Evolutionary conservation across 2,329 filamentous ascomycete genomes (phyloP), one percentile per base, ranked within the genome.

Genomic region (Ascochyta pisi): DNA sequence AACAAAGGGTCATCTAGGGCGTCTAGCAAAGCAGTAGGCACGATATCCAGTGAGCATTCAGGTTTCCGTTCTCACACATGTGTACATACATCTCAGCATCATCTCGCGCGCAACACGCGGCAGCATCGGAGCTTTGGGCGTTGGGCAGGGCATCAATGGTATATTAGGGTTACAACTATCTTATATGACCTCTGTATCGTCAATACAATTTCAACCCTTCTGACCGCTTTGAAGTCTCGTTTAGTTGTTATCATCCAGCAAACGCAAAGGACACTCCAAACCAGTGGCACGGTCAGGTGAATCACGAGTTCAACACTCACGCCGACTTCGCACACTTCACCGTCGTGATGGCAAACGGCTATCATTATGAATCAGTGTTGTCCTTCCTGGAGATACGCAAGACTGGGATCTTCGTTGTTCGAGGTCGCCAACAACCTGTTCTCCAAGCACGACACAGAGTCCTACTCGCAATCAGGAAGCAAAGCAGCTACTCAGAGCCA

Each of bases 21-120:
- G 64, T 67, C 66, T 22, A 50, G 52, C 40, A 55, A 57, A 57
- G 54, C 40, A 54, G 39, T 57, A 45, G 53, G 53, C 42, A 59
- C 50, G 48, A 64, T 56, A 59, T 64, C 60, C 39, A 61, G 58
- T 62, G 59, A 62, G 57, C 58, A 62, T 53, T 55, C 59, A 57
- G 26, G 37, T 58, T 63, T 56, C 27, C 50, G 34, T 63, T 65
- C 55, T 51, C 54, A 56, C 54, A 55, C 34, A 47, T 61, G 54
- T 66, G 60, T 67, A 68, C 57, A 66, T 68, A 67, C 54, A 65
- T 58, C 58, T 39, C 51, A 61, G 55, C 58, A 66, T 66, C 22
- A 44, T 54, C 58, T 51, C 34, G 26, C 24, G 43, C 34, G 47
- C 43, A 33, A 57, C 39, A 43, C 54, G 51, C 59, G 50, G 60